These are phyloP conservation scores for Homolaphlyctis polyrhiza DNA, from an alignment of 371 early-diverging fungal genomes.

Conservation along the genomic window DNA sequence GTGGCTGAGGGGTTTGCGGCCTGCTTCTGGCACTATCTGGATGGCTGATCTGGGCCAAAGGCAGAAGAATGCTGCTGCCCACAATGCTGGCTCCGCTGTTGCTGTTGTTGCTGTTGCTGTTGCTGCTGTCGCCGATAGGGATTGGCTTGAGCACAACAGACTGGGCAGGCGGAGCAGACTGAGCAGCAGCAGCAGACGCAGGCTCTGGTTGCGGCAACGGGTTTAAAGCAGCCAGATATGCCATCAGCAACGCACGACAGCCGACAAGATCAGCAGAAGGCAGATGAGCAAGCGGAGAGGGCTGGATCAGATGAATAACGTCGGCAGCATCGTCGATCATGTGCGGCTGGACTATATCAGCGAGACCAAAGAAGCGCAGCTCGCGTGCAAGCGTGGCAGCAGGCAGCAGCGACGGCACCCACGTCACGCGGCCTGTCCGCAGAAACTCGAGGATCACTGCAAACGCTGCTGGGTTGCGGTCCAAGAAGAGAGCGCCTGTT, in stretches of 20 bases:
- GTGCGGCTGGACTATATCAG: background rate
- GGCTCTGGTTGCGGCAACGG: too few relatives aligned
- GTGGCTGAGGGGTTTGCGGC: too few relatives aligned
- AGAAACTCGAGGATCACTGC: conserved; percentile 2
- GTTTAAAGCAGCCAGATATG: too few relatives aligned
- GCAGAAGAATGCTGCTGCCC: background rate
- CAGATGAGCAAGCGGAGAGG: too few relatives aligned
- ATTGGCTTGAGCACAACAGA: too few relatives aligned
- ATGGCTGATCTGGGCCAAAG: too few relatives aligned
- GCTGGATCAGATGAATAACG: too few relatives aligned
- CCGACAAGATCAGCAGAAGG: too few relatives aligned
- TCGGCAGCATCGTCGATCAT: background rate
- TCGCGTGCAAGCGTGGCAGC: background rate
- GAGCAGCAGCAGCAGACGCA: background rate
- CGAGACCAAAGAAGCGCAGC: background rate
- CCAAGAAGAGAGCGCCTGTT: background rate
- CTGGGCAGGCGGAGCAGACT: background rate
- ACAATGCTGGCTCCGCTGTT: background rate
- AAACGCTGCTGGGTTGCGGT: conserved; percentile 3
- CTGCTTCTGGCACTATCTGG: too few relatives aligned
- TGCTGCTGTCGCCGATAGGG: background rate
- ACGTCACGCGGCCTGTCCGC: background rate
- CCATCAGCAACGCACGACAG: too few relatives aligned
- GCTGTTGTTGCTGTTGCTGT: background rate
- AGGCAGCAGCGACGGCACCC: background rate